Conservation (phyloP, 768 basidiomycete genomes). For the Tremella fuciformis region DNA sequence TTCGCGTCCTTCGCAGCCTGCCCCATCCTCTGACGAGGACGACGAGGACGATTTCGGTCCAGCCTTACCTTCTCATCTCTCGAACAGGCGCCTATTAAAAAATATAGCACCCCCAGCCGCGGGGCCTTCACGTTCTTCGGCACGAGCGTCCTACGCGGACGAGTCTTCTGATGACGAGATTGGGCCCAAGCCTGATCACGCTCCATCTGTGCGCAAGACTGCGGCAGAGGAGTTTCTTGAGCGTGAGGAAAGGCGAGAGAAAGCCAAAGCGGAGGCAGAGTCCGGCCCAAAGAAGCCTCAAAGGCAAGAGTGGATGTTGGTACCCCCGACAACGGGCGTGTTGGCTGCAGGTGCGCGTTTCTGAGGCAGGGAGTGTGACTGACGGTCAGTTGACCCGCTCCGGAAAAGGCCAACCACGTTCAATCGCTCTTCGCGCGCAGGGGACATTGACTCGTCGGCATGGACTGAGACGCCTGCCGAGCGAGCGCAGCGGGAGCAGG, state of each 20-base stretch:
- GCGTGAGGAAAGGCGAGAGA: constrained; percentile 71
- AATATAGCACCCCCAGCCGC: too few relatives aligned
- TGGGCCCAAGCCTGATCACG: constrained; percentile 70
- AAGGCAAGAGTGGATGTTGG: constrained; percentile 98
- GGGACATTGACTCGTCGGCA: constrained; percentile 58
- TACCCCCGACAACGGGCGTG: constrained; percentile 79
- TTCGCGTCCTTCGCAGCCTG: constrained; percentile 1
- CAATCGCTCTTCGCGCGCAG: constrained; percentile 16
- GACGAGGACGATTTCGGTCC: constrained; percentile 72
- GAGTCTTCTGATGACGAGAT: constrained; percentile 65
- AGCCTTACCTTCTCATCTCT: constrained; percentile 69
- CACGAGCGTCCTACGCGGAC: neutral
- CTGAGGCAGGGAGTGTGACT: neutral
- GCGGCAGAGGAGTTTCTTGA: constrained; percentile 81
- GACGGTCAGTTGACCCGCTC: constrained; percentile 74
- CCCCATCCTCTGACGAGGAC: constrained; percentile 44
- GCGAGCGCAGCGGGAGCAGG: constrained; percentile 81
- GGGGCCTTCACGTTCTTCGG: constrained; percentile 10
- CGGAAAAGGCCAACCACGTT: constrained; percentile 41
- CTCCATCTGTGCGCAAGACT: constrained; percentile 54
- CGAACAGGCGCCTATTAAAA: too few relatives aligned
- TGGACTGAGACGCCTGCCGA: constrained; percentile 99
- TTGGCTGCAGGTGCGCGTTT: constrained; percentile 64
- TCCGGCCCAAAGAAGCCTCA: constrained; percentile 69
- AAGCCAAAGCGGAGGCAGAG: constrained; percentile 60